Base-by-base conservation (phyloP, 768 basidiomycete species). In the Amanita brunnescens region DNA sequence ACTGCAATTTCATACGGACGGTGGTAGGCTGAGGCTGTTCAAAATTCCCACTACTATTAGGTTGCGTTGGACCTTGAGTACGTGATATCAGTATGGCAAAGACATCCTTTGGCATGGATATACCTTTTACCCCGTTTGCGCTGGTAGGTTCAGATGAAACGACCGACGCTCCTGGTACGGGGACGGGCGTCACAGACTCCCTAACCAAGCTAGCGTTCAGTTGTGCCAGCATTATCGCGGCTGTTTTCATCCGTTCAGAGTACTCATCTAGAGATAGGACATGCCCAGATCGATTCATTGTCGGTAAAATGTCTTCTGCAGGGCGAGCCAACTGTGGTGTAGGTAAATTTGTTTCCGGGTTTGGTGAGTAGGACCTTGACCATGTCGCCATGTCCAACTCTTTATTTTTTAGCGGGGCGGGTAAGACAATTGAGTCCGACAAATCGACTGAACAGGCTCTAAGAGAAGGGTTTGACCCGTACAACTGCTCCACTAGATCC, bases 211-310 rank as follows among this genome's bases (percentile, higher is more conserved):
- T 90, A 1, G 91, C 85, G 59, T 93, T 96, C 43, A 99, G 77
- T 66, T 99, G 96, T 1, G 96, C 85, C 24, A 99, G 83, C 96
- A 99, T 97, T 55, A 98, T 85, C 8, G 96, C 96, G 8, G 96
- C 96, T 8, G 93, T 96, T 6, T 91, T 83, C 96, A 99, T 99
- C 46, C 96, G 82, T 58, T 97, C 92, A 0, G 95, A 95, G 68
- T 99, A 99, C 58, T 99, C 95, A 59, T 99, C 95, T 20, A 99
- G 72, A 0, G 93, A 91, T 12, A 98, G 70, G 7, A 69, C 62
- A 18, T 65, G 66, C 5, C 59, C 24, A 39, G 43, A 16, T 6
- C 34, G 23, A n/a, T 32, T 8, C 16, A 51, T 34, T 32, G 34
- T 24, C 14, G 51, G 44, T 32, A 49, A 41, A 13, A 29, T 33